These are phyloP conservation scores for Phytophthora europaea DNA, from an alignment of 352 stramenopile species.

Conservation along the genomic window DNA sequence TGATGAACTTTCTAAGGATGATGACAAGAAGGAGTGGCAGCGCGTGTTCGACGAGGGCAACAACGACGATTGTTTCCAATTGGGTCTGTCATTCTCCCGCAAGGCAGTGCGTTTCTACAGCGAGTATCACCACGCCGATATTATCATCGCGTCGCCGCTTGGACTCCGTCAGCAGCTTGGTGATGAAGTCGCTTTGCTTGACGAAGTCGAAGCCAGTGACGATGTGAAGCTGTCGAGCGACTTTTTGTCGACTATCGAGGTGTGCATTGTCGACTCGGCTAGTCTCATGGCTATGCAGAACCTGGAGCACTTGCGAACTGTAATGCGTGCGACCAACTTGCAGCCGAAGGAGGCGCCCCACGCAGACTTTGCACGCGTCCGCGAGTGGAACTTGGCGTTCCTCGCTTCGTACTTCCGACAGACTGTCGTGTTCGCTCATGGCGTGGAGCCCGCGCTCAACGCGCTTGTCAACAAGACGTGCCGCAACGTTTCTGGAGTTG, in stretches of 20 bases:
- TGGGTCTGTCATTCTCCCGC: slow-evolving; percentile 75
- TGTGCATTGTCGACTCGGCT: slow-evolving; percentile 84
- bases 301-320: slow-evolving; percentile 74
- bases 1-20: slow-evolving; percentile 18
- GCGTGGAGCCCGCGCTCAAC: slow-evolving; percentile 67
- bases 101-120: slow-evolving; percentile 82
- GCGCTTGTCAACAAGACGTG: slow-evolving; percentile 70
- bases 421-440: slow-evolving; percentile 77
- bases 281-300: slow-evolving; percentile 88
- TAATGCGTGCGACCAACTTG: slow-evolving; percentile 72
- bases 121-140: slow-evolving; percentile 78
- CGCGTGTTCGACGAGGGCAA: slow-evolving; percentile 77
- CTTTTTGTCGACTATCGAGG: slow-evolving; percentile 81
- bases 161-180: slow-evolving; percentile 77
- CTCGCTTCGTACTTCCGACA: slow-evolving; percentile 77
- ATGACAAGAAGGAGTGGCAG: slow-evolving; percentile 76
- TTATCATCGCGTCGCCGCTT: slow-evolving; percentile 81
- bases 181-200: slow-evolving; percentile 66
- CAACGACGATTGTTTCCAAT: slow-evolving; percentile 87
- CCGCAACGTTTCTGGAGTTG: slow-evolving; percentile 58
- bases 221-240: slow-evolving; percentile 68
- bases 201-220: slow-evolving; percentile 28
- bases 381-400: slow-evolving; percentile 81
- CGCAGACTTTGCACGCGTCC: slow-evolving; percentile 78
- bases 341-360: slow-evolving; percentile 75